phyloP scores from a whole-genome alignment of 192 early-diverging fungal species.

The Spizellomyces punctatus region DNA sequence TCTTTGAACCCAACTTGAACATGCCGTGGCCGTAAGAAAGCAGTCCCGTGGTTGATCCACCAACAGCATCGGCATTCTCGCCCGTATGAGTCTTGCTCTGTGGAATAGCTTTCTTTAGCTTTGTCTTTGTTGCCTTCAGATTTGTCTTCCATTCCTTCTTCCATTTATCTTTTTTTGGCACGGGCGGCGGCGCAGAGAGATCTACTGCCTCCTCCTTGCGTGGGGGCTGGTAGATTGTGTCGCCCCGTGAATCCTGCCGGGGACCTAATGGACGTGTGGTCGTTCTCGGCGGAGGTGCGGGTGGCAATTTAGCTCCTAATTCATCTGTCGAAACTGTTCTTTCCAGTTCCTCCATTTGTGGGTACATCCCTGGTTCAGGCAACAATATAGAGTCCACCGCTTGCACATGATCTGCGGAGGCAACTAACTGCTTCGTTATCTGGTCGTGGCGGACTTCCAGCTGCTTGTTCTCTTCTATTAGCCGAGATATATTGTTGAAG shows the following conservation, averaged over 20 bases:
- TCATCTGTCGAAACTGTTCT: conserved; percentile 18
- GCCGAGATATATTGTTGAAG: conserved; percentile 6
- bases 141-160: conserved; percentile 27
- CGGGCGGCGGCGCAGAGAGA: neutral
- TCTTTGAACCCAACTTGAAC: conserved; percentile 26
- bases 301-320: neutral
- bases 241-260: conserved; percentile 1
- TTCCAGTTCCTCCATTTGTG: conserved; percentile 26
- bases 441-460: conserved; percentile 10
- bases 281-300: neutral
- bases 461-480: conserved; percentile 14
- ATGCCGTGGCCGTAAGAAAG: neutral
- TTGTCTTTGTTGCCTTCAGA: conserved; percentile 18
- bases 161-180: conserved; percentile 7
- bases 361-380: neutral
- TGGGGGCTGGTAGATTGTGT: neutral
- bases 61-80: neutral
- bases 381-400: neutral
- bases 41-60: neutral
- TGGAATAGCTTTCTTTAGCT: conserved; percentile 22
- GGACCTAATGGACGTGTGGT: neutral
- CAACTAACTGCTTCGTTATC: conserved; percentile 20
- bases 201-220: neutral
- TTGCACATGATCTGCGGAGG: conserved; percentile 6
- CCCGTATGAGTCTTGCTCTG: neutral